Evolutionary conservation across 129 eudicot species (phyloP).

Genomic region (Flaveria trinervia): DNA sequence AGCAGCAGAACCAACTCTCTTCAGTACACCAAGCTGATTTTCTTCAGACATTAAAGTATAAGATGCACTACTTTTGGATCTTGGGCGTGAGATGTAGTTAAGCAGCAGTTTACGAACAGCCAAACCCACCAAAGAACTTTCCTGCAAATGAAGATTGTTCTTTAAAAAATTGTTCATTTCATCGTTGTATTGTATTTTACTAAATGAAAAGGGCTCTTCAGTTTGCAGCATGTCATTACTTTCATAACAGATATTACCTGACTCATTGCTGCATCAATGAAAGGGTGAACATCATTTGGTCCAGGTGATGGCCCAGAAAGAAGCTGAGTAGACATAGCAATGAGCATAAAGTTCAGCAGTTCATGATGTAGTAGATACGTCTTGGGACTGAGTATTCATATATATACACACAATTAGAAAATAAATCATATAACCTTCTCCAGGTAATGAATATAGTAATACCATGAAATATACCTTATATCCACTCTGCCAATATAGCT

Average conservation of each 20-base stretch:
- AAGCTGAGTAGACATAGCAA: conserved; percentile 95
- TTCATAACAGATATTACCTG: conserved; percentile 50
- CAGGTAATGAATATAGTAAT: conserved; percentile 1
- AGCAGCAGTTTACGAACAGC: conserved; percentile 70
- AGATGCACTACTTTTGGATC: conserved; percentile 45
- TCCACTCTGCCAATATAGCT: conserved; percentile 79
- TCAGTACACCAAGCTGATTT: conserved; percentile 78
- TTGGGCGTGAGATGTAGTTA: conserved; percentile 65
- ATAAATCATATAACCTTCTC: conserved; percentile 1
- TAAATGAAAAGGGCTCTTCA: conserved; percentile 1
- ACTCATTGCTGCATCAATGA: conserved; percentile 74
- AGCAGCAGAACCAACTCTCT: conserved; percentile 92
- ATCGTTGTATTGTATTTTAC: background rate
- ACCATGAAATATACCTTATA: conserved; percentile 57
- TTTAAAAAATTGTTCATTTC: background rate
- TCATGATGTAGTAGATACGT: conserved; percentile 85
- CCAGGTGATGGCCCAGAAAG: conserved; percentile 92
- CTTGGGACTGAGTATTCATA: conserved; percentile 48
- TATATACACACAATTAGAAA: conserved; percentile 24
- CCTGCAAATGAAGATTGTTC: conserved; percentile 48
- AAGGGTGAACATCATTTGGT: conserved; percentile 80
- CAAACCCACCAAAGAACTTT: conserved; percentile 52
- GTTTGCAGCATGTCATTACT: background rate
- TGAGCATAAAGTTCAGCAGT: conserved; percentile 86
- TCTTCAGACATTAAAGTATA: conserved; percentile 62